Base-by-base conservation (phyloP, 768 basidiomycete genomes). In the Chalciporus piperatus region DNA sequence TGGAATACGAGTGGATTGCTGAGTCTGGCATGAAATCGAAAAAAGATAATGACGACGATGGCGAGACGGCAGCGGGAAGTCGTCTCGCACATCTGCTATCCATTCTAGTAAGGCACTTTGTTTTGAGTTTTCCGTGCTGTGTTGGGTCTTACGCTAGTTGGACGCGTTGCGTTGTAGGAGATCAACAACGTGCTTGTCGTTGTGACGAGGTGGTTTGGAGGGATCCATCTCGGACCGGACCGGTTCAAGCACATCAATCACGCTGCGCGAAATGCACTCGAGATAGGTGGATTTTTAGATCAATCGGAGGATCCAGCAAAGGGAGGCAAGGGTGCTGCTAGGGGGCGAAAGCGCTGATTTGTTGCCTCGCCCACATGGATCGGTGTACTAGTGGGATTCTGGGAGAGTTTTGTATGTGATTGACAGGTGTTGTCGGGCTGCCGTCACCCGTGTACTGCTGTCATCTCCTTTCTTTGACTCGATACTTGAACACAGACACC, bases 191-290 rank as follows among this genome's bases (percentile, higher is more conserved):
- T 97, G 12, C 75, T 98, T 1, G 88, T 99, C 14, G 73, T 98
- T 17, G 96, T 99, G 12, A 92, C 94, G 4, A 84, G 96, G 35
- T 96, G 92, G 71, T 98, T 89, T 63, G 96, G 96, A 13, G 96
- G 96, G 1, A 86, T 88, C 12, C 89, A 91, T 55, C 76, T 99
- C 1, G 95, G 92, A 3, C 85, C 93, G 1, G 94, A 95, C 64
- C 74, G 88, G 32, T 92, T 87, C 70, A 89, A 89, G 64, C 92
- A 96, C 61, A 98, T 99, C 68, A 98, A 96, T 63, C 91, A 95
- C 65, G 92, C 92, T 4, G 96, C 95, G 2, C 79, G 96, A 19
- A 90, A 92, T 61, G 94, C 95, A 1, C 75, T 98, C 6, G 91
- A 96, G 40, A 57, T 84, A 1, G 96, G 89, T 10, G 94, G 95